A percentile compares a stretch with the other conserved stretches of the same genome.
phyloP scores from a whole-genome alignment of 495 filamentous ascomycete genomes.

The Tuber indicum region DNA sequence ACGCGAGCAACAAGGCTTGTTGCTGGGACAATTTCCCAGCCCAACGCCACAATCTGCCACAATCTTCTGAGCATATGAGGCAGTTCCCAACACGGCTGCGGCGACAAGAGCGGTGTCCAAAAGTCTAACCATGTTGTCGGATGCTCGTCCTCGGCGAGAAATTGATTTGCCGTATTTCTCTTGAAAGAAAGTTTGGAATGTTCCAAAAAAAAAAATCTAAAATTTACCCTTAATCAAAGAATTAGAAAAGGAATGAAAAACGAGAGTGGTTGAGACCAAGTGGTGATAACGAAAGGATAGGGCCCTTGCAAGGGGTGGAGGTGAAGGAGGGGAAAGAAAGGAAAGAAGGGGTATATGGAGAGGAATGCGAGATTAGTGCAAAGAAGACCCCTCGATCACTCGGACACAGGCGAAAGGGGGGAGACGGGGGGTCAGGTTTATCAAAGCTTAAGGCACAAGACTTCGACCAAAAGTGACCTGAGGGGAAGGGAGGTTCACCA shows the following conservation, averaged over 20 bases:
- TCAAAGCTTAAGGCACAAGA: not conserved
- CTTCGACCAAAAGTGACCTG: not conserved
- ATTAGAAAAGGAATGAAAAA: not conserved
- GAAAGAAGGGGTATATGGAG: conserved; percentile 16
- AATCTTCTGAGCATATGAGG: conserved; percentile 38
- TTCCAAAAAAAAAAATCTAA: conserved; percentile 8
- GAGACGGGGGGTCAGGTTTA: not conserved
- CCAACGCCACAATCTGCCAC: conserved; percentile 49
- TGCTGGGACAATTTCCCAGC: conserved; percentile 63
- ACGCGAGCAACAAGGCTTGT: conserved; percentile 89
- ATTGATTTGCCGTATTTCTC: not conserved
- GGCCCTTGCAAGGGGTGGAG: conserved; percentile 11
- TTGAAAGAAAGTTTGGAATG: not conserved
- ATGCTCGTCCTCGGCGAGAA: not conserved
- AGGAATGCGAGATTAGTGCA: conserved; percentile 18
- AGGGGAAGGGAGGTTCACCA: not conserved
- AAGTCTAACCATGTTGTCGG: conserved; percentile 36
- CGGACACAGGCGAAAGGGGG: conserved; percentile 17
- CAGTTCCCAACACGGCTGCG: conserved; percentile 29
- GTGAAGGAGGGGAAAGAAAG: conserved; percentile 3
- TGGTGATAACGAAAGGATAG: conserved; percentile 15
- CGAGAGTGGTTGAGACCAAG: not conserved
- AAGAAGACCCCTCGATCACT: conserved; percentile 17
- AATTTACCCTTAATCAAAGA: conserved; percentile 7
- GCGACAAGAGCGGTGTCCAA: conserved; percentile 40